Base-by-base conservation (phyloP, 202 grass and related monocot genomes). In the Hordeum pubiflorum region DNA sequence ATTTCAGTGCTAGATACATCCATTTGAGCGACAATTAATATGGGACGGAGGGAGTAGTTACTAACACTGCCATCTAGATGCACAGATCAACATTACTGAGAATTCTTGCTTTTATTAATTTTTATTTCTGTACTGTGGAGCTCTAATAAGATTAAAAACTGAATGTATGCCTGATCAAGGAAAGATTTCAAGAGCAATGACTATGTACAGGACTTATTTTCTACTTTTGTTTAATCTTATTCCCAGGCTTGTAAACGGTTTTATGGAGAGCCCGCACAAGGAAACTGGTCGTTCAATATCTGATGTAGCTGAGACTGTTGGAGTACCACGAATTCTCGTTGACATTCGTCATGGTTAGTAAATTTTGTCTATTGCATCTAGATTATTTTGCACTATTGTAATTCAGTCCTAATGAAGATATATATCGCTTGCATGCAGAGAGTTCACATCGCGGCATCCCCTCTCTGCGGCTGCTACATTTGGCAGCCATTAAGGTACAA, bases 311-410 rank as follows among this genome's bases (percentile, higher is more conserved):
- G 90, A 91, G 75, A 87, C 86, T 79, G 83, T 90, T 88, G 92
- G 89, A 67, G 86, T 98, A 80, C 96, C 96, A 61, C 82, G 92
- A 91, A 72, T 90, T 73, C 75, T 98, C 68, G 88, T 98, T 1
- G 92, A 98, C 74, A 95, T 98, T 88, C 92, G 96, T 46, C 92
- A 98, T 89, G 96, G 96, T 98, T 80, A 89, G 86, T 31, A 24
- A 17, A 61, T 44, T 77, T 58, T 27, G 10, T 75, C 41, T 72
- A 22, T 72, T 56, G 9, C 31, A 34, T 55, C 8, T 33, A 17
- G 12, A 32, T 82, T 74, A 73, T 17, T 21, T 58, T 54, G 17
- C 22, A 2, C 50, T 27, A 58, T 58, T 43, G 10, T 69, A 59
- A n/a, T 57, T 32, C 10, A 59, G 56, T 5, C 1, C 18, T 77